Conservation (phyloP, 1,284 basidiomycete genomes). For the Ceratobasidium papillatum region DNA sequence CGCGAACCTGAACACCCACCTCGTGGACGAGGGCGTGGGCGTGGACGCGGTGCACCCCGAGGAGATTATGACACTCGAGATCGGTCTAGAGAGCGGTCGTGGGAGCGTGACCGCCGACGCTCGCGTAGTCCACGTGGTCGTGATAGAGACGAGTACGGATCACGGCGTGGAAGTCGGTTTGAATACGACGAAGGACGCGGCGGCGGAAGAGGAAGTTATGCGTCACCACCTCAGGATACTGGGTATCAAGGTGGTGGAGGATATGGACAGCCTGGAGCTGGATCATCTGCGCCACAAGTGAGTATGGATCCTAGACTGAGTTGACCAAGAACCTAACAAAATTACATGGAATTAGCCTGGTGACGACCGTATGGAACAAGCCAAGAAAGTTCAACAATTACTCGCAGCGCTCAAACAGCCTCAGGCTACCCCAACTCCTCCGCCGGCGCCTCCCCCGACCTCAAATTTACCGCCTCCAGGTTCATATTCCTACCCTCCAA, state of each 20-base stretch:
- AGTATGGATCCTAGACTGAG: conserved; percentile 1
- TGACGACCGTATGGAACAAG: conserved; percentile 81
- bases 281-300: conserved; percentile 19
- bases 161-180: conserved; percentile 19
- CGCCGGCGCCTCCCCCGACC: conserved; percentile 51
- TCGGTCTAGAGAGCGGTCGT: conserved; percentile 26
- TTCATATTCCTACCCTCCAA: conserved; percentile 36
- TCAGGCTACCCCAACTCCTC: conserved; percentile 78
- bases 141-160: conserved; percentile 23
- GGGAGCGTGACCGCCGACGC: conserved; percentile 32
- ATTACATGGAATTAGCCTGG: conserved; percentile 50
- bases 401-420: conserved; percentile 29
- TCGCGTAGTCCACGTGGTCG: conserved; percentile 29
- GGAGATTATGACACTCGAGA: conserved; percentile 32
- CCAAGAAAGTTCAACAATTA: conserved; percentile 76
- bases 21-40: conserved; percentile 52
- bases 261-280: conserved; percentile 11
- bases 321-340: background rate
- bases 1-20: conserved; percentile 61
- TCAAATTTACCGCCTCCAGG: conserved; percentile 19
- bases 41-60: conserved; percentile 45
- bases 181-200: conserved; percentile 53
- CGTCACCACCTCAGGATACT: conserved; percentile 47
- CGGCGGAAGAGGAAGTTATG: conserved; percentile 57
- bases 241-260: conserved; percentile 26